Base-by-base conservation (phyloP, 2,329 filamentous ascomycete species). In the Lachnellula hyalina region DNA sequence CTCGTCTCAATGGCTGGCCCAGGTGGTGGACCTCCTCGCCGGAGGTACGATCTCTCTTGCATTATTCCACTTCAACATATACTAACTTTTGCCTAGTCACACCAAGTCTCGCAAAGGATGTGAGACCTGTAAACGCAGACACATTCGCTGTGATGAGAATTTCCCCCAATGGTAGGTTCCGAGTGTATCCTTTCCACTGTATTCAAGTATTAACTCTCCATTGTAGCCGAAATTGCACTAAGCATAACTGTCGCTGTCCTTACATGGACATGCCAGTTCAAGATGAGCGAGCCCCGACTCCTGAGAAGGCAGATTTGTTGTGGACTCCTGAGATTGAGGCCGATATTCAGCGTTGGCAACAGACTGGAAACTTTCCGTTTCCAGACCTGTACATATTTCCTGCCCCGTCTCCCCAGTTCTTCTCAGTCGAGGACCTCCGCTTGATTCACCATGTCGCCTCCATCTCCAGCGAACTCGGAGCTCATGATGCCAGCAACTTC, bases 81-180 rank as follows among this genome's bases (percentile, higher is more conserved):
- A 60, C 63, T 67, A 38, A 69, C 55, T 51, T 23, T 25, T 19
- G 19, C 57, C 21, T 71, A 96, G 93, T 78, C 94, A 99, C 78
- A 99, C 94, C 71, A 99, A 99, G 79, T 97, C 93, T 67, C 87
- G 94, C 70, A 97, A 96, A 77, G 94, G 94, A 61, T 99, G 94
- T 81, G 93, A 95, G 68, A 96, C 91, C 59, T 99, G 94, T 82
- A 99, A 99, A 76, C 87, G 89, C 71, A 85, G 94, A 71, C 94
- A 99, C 74, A 99, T 99, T 71, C 84, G 94, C 67, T 99, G 94
- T 75, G 94, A 99, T 70, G 94, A 99, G 73, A 96, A 85, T 64
- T 96, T 96, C 68, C 94, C 94, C 50, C 94, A 99, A 82, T 99
- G 93, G 91, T 96, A 79, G 66, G 81, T 72, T 4, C 23, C 42